Percentiles rank a stretch among this genome's conserved stretches.
These are phyloP conservation scores for Ogataea neopini DNA, from an alignment of 805 yeast species.

Conservation along the genomic window DNA sequence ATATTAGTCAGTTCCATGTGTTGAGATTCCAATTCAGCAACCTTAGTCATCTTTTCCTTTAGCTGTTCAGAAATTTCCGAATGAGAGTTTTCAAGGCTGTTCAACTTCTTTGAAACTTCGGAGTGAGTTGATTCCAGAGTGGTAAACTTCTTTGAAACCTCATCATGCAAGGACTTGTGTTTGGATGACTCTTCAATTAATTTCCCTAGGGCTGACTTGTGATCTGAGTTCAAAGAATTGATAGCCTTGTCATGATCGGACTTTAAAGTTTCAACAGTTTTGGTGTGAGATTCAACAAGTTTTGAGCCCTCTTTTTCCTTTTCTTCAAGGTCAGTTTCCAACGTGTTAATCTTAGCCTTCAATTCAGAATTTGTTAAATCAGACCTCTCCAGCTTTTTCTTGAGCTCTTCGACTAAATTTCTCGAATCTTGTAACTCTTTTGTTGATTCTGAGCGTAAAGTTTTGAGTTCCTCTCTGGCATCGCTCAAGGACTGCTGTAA, in stretches of 20 bases:
- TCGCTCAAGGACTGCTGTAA: constrained; percentile 25
- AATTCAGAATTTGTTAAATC: neutral
- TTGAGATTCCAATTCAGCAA: neutral
- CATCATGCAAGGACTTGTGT: constrained; percentile 6
- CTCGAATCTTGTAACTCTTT: constrained; percentile 36
- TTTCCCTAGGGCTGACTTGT: constrained; percentile 16
- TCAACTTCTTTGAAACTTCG: neutral
- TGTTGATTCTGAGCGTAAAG: constrained; percentile 23
- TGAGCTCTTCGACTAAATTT: neutral
- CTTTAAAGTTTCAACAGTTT: constrained; percentile 3
- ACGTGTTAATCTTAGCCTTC: neutral
- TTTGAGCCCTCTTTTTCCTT: neutral
- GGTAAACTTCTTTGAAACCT: constrained; percentile 4
- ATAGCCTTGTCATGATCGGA: constrained; percentile 3
- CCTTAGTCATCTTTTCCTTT: neutral
- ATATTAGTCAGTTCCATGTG: neutral
- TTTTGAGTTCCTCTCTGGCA: constrained; percentile 23
- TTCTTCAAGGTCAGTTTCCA: neutral
- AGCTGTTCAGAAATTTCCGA: neutral
- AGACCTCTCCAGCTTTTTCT: neutral
- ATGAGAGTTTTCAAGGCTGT: neutral
- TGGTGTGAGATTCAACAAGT: neutral
- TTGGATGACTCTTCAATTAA: constrained; percentile 36
- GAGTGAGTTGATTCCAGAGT: constrained; percentile 2
- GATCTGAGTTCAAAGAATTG: constrained; percentile 1